Conservation (phyloP, 768 basidiomycete genomes). For the Ramaria rubella region DNA sequence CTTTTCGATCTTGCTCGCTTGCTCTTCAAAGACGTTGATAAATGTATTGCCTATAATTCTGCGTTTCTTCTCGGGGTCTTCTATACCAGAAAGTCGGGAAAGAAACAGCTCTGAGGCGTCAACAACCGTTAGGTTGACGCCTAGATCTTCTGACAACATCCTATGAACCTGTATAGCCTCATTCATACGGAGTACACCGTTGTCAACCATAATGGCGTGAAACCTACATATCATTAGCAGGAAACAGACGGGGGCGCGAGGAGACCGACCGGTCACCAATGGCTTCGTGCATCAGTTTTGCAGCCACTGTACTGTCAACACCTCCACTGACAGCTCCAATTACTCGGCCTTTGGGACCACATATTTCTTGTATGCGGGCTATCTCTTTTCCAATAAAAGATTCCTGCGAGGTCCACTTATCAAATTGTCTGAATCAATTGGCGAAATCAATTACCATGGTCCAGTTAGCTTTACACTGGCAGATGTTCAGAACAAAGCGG, state of each 20-base stretch:
- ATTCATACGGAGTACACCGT: conserved; percentile 89
- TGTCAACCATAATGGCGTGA: conserved; percentile 99
- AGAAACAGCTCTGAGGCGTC: conserved; percentile 95
- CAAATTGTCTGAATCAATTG: conserved; percentile 8
- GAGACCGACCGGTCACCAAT: conserved; percentile 82
- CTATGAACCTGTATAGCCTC: conserved; percentile 87
- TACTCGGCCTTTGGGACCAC: conserved; percentile 89
- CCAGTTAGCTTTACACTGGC: conserved; percentile 77
- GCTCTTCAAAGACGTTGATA: conserved; percentile 94
- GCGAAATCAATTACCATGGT: conserved; percentile 64
- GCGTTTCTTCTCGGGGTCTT: conserved; percentile 95
- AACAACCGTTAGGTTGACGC: conserved; percentile 92
- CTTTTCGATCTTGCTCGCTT: conserved; percentile 84
- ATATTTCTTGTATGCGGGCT: conserved; percentile 85
- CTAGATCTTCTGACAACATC: conserved; percentile 90
- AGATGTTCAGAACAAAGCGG: conserved; percentile 78
- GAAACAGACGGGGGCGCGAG: conserved; percentile 6
- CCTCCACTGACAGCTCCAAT: conserved; percentile 98
- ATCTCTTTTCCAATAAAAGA: conserved; percentile 98
- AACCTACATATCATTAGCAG: conserved; percentile 49
- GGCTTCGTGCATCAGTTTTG: conserved; percentile 99
- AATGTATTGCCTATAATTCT: conserved; percentile 99
- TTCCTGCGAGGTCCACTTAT: conserved; percentile 46
- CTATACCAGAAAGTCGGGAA: conserved; percentile 77
- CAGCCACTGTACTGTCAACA: conserved; percentile 96